phyloP scores from a whole-genome alignment of 1,284 basidiomycete genomes.

The Apiotrichum porosum region DNA sequence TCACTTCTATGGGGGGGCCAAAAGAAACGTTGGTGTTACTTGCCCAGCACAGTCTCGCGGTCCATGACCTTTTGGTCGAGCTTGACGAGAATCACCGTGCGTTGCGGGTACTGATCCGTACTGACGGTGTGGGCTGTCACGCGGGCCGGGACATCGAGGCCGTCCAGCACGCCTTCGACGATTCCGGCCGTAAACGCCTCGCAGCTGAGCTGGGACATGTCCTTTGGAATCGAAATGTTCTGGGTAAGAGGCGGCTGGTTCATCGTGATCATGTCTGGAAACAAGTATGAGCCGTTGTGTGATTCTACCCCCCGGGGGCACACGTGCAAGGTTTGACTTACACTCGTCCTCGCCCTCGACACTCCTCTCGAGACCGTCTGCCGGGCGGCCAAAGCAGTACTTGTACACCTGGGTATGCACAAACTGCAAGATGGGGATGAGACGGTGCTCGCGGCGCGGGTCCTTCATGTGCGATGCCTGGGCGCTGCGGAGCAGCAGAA shows the following conservation, averaged over 20 bases:
- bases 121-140: constrained; percentile 95
- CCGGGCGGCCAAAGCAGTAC: constrained; percentile 85
- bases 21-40: constrained; percentile 17
- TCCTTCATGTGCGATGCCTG: constrained; percentile 56
- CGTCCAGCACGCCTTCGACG: constrained; percentile 94
- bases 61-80: constrained; percentile 83
- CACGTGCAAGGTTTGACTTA: no score
- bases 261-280: constrained; percentile 92
- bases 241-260: constrained; percentile 90
- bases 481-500: constrained; percentile 45
- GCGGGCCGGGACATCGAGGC: constrained; percentile 87
- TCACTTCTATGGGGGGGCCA: no score
- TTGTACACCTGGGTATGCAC: constrained; percentile 92
- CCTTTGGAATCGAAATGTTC: constrained; percentile 86
- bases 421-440: constrained; percentile 81
- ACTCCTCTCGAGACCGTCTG: constrained; percentile 91
- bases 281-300: neutral
- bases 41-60: constrained; percentile 68
- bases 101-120: constrained; percentile 69
- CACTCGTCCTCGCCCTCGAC: constrained; percentile 96
- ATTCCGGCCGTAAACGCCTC: constrained; percentile 96
- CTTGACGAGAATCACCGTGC: constrained; percentile 91
- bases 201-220: constrained; percentile 89
- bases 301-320: no score
- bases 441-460: constrained; percentile 80